These are phyloP conservation scores for Nannochloropsis salina DNA, from an alignment of 108 stramenopile species.

Conservation along the genomic window DNA sequence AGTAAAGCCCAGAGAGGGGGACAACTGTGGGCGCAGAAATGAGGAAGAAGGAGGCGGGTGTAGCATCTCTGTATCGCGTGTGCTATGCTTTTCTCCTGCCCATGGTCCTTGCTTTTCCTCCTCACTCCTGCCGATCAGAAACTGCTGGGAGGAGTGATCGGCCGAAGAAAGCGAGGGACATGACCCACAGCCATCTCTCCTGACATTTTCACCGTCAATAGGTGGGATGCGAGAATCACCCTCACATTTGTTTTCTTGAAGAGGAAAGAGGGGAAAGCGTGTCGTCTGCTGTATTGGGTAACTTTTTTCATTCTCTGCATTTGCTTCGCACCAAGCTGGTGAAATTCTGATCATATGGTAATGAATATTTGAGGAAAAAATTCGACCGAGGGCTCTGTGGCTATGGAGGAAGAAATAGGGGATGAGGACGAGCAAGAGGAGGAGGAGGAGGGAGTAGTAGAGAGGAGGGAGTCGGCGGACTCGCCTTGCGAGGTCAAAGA, in stretches of 20 bases:
- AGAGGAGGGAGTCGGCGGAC: background rate
- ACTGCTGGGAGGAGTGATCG: too few relatives aligned
- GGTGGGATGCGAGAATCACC: background rate
- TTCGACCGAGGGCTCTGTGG: background rate
- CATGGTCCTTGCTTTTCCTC: too few relatives aligned
- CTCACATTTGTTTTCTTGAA: slow-evolving; percentile 77
- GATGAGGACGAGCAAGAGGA: background rate
- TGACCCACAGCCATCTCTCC: too few relatives aligned
- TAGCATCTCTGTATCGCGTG: too few relatives aligned
- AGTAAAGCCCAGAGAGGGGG: too few relatives aligned
- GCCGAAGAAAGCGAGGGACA: too few relatives aligned
- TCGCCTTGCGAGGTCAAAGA: background rate
- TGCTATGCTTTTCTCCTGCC: too few relatives aligned
- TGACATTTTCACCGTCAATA: too few relatives aligned
- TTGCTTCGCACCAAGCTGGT: background rate
- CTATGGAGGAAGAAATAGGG: background rate
- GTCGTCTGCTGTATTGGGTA: background rate
- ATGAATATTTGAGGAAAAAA: background rate
- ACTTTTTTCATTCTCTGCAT: background rate
- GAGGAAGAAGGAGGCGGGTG: too few relatives aligned
- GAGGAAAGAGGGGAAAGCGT: slow-evolving; percentile 65
- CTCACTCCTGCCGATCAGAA: too few relatives aligned
- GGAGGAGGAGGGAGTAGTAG: background rate
- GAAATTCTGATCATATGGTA: background rate
- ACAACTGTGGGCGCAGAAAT: too few relatives aligned